Conservation (phyloP, 768 basidiomycete species). For the Termitomyces bulborhizus region DNA sequence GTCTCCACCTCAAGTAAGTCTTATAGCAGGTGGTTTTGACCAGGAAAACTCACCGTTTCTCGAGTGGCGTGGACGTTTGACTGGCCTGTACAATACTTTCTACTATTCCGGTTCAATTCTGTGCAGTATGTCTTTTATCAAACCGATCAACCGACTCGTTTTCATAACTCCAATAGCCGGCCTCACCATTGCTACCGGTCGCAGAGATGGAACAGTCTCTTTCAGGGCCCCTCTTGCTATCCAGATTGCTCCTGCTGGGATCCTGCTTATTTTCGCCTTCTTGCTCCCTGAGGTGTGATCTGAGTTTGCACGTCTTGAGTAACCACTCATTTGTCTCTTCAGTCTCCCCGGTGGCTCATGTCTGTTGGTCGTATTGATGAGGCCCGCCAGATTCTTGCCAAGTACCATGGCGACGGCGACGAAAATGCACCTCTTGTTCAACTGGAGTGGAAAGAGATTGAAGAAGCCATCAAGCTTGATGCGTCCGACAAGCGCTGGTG, state of each 20-base stretch:
- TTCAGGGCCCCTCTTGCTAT: conserved; percentile 50
- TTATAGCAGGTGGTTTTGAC: background rate
- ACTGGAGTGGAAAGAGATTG: conserved; percentile 46
- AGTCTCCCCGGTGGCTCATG: conserved; percentile 52
- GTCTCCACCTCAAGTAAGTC: conserved; percentile 43
- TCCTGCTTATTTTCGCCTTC: conserved; percentile 26
- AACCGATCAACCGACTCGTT: background rate
- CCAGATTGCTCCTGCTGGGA: conserved; percentile 41
- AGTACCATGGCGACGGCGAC: conserved; percentile 49
- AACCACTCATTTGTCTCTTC: background rate
- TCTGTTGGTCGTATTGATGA: conserved; percentile 42
- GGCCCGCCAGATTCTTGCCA: conserved; percentile 39
- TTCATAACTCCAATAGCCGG: conserved; percentile 22
- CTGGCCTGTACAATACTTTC: conserved; percentile 38
- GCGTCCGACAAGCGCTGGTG: conserved; percentile 56
- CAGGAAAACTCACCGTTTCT: background rate
- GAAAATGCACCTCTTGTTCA: conserved; percentile 42
- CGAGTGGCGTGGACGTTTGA: conserved; percentile 44
- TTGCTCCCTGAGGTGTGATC: conserved; percentile 30
- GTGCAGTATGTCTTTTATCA: conserved; percentile 25
- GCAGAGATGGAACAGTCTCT: conserved; percentile 25
- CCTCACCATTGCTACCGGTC: conserved; percentile 36
- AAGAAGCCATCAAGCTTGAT: conserved; percentile 40
- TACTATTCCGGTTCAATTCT: conserved; percentile 40
- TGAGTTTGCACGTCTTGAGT: background rate